Evolutionary conservation across 177 flowering plant species (phyloP), one percentile per base, ranked within the genome.

Genomic region (Vitis hybrid): DNA sequence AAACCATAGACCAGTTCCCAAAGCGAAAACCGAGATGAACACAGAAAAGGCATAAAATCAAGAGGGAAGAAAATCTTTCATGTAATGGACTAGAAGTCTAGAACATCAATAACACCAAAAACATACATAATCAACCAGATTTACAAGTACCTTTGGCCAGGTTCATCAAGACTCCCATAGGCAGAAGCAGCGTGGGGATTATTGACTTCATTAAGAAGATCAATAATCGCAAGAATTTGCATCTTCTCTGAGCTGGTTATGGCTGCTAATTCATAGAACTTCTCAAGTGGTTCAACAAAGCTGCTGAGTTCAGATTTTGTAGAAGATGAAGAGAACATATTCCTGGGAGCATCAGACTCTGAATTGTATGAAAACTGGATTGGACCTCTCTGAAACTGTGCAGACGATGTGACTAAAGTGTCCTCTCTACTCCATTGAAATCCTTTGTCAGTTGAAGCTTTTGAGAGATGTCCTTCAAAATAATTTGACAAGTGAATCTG

Each of bases 141-240:
- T 11, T 22, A 52, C 58, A 75, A 65, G 54, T 93, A 96, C 99
- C 99, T 94, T 79, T 83, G 80, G 13, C 94, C 98, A 70, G 97
- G 83, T 74, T 82, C 94, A 88, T 96, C 99, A 68, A 96, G 90
- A 78, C 91, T 86, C 74, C 70, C 86, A 80, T 92, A 96, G 57
- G 80, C 83, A 76, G 97, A 90, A 76, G 81, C 68, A 67, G 79
- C 65, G n/a, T 80, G 63, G 49, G 80, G 68, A 77, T 78, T 78
- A 77, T 83, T 82, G 65, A 96, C 63, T 85, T 96, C 99, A 62
- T 72, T 74, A 5, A 94, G 80, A 80, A 94, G 88, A 84, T 94
- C 94, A 52, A 83, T 69, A 64, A 88, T 67, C 54, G 97, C 87
- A 74, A 86, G 85, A 68, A 84, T 72, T 74, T 90, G 82, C 22